A percentile compares a stretch with the other conserved stretches of the same genome.
These are phyloP conservation scores for Emmonsiellopsis sp. DNA, from an alignment of 2,329 filamentous ascomycete genomes.

Conservation along the genomic window DNA sequence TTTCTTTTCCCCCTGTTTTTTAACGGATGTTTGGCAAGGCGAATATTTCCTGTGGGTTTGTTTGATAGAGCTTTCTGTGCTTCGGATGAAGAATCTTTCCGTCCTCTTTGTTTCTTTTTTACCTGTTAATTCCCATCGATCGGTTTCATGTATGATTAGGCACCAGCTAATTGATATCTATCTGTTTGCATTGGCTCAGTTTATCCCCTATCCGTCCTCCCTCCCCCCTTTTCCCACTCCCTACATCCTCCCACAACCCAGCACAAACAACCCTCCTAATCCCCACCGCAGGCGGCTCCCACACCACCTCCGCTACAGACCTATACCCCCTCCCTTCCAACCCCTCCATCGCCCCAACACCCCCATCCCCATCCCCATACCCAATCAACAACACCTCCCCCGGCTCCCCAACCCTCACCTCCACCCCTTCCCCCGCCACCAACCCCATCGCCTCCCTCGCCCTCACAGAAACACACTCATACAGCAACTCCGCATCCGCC, in stretches of 20 bases:
- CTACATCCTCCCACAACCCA: neutral
- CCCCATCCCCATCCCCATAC: slow-evolving; percentile 20
- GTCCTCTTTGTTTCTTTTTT: neutral
- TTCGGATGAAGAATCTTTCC: no score
- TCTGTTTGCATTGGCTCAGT: no score
- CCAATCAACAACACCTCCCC: slow-evolving; percentile 4
- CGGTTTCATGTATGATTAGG: neutral
- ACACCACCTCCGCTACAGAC: slow-evolving; percentile 28
- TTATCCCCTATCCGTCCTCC: neutral
- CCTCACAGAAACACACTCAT: slow-evolving; percentile 41
- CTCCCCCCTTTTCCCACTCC: neutral
- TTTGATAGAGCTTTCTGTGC: neutral
- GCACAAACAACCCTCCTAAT: slow-evolving; percentile 18
- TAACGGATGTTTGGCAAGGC: no score
- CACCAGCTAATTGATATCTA: neutral
- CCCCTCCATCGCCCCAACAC: slow-evolving; percentile 15
- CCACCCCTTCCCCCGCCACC: neutral
- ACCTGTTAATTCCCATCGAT: neutral
- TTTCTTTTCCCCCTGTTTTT: neutral
- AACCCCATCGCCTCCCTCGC: slow-evolving; percentile 30
- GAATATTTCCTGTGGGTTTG: neutral
- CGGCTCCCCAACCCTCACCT: slow-evolving; percentile 6
- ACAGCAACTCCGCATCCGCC: slow-evolving; percentile 49
- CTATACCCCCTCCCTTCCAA: slow-evolving; percentile 16
- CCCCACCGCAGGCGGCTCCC: slow-evolving; percentile 24